Evolutionary conservation across 441 rosid genomes (phyloP).

Genomic region (Populus trichocarpa): DNA sequence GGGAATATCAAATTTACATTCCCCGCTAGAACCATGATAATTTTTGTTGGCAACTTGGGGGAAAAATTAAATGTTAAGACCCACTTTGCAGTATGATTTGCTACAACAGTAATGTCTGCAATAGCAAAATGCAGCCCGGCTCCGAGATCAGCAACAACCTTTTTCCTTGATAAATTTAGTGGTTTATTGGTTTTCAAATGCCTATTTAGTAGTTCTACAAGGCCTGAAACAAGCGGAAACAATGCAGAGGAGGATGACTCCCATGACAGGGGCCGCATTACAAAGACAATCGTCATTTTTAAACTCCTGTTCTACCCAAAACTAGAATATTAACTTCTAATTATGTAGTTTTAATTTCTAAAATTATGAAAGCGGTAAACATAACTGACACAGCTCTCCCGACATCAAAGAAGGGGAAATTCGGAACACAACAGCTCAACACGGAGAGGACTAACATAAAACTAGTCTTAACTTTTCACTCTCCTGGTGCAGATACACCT

Average conservation of each 20-base stretch:
- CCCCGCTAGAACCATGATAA: no score
- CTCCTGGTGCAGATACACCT: slow-evolving; percentile 84
- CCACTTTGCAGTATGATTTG: no score
- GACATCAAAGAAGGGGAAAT: slow-evolving; percentile 19
- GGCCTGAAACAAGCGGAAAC: no score
- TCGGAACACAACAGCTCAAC: slow-evolving; percentile 18
- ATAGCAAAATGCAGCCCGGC: no score
- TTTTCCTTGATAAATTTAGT: background rate
- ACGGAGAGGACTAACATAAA: background rate
- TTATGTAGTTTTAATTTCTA: background rate
- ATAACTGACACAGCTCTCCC: slow-evolving; percentile 14
- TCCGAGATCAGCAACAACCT: no score
- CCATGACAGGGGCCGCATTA: background rate
- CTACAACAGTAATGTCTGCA: no score
- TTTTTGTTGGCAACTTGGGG: no score
- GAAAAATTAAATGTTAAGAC: no score
- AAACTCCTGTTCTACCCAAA: background rate
- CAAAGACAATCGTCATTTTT: background rate
- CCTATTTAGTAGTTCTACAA: background rate
- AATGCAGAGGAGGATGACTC: no score
- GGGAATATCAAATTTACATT: no score
- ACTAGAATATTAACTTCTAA: background rate
- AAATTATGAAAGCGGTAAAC: background rate
- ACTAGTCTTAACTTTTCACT: slow-evolving; percentile 22
- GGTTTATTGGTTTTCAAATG: background rate